A percentile compares a stretch with the other conserved stretches of the same genome.
Evolutionary conservation across 306 rosid species (phyloP).

Genomic region (Vigna unguiculata): DNA sequence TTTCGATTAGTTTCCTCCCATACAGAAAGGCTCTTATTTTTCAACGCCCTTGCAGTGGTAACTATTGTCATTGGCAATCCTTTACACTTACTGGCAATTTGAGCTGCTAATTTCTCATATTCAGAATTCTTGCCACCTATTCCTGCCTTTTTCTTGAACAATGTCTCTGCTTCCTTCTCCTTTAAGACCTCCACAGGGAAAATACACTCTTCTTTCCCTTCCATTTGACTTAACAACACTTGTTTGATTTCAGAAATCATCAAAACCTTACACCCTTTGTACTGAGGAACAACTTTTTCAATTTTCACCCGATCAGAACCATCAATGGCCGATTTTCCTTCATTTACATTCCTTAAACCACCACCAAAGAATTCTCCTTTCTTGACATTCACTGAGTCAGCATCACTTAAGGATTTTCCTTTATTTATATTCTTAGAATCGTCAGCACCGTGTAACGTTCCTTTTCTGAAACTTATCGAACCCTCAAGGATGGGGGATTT

Average conservation of each 20-base stretch:
- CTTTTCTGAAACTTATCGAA: too few species aligned
- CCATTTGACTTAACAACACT: background rate
- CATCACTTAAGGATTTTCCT: background rate
- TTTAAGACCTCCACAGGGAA: background rate
- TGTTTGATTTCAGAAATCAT: background rate
- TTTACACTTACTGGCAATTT: background rate
- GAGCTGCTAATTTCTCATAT: background rate
- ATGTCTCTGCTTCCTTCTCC: background rate
- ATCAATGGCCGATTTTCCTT: background rate
- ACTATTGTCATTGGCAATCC: background rate
- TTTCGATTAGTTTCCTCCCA: background rate
- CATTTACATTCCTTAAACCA: background rate
- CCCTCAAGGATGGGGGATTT: too few species aligned
- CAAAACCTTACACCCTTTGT: background rate
- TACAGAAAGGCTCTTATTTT: background rate
- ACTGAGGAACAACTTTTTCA: background rate
- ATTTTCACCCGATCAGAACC: background rate
- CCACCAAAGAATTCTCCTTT: too few species aligned
- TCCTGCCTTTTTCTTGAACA: background rate
- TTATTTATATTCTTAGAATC: too few species aligned
- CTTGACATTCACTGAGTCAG: background rate
- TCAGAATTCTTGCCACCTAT: background rate
- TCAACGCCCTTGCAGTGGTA: background rate
- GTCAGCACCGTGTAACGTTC: too few species aligned
- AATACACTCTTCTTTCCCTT: background rate